Evolutionary conservation across 1,284 basidiomycete genomes (phyloP).

Genomic region (Trichosporon sp.): DNA sequence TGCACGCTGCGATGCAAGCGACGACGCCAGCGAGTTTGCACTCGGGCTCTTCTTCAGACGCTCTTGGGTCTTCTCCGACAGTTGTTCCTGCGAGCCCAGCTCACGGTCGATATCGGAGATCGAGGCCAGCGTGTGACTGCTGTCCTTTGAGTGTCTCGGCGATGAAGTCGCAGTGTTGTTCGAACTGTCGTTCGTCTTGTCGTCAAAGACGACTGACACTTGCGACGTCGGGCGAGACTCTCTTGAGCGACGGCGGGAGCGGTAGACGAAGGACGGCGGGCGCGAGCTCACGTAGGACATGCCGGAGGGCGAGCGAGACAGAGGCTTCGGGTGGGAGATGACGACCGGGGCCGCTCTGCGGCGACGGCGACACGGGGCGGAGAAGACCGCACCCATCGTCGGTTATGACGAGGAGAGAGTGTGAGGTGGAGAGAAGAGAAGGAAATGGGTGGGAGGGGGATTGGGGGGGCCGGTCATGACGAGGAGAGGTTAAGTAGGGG

Average conservation of each 20-base stretch:
- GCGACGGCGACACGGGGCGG: constrained; percentile 8
- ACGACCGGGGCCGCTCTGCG: neutral
- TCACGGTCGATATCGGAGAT: neutral
- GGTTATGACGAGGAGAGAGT: neutral
- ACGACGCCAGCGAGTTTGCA: neutral
- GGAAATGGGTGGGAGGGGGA: neutral
- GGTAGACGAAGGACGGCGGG: neutral
- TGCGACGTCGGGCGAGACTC: neutral
- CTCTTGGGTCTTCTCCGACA: neutral
- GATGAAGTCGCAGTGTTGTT: neutral
- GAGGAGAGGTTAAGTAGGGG: neutral
- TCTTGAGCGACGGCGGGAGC: neutral
- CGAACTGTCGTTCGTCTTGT: neutral
- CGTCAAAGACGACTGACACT: neutral
- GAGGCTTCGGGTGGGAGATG: constrained; percentile 7
- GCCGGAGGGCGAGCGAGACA: neutral
- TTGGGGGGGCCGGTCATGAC: neutral
- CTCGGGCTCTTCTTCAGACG: neutral
- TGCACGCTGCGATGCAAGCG: neutral
- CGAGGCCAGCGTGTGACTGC: neutral
- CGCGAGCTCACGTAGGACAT: neutral
- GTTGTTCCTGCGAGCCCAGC: neutral
- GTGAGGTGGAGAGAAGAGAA: constrained; percentile 1
- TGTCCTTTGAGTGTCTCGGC: neutral
- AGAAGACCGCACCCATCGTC: constrained; percentile 11